phyloP scores from a whole-genome alignment of 768 basidiomycete genomes.

The Leucogyrophana mollusca region DNA sequence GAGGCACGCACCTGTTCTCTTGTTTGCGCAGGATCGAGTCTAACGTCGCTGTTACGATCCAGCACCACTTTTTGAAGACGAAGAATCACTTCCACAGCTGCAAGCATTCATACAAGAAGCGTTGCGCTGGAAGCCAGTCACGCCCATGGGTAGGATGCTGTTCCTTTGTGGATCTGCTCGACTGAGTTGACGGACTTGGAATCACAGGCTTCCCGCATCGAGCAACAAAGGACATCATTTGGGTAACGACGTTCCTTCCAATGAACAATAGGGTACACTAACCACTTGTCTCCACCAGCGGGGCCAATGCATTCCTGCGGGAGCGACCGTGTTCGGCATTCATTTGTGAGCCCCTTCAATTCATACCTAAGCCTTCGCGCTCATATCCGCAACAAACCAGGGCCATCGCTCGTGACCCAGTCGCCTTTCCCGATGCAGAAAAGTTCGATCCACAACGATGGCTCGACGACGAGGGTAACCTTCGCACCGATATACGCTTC shows the following conservation, averaged over 20 bases:
- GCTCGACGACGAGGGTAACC: slow-evolving; percentile 39
- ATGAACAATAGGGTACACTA: slow-evolving; percentile 31
- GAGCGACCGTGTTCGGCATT: slow-evolving; percentile 16
- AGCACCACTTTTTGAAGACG: slow-evolving; percentile 38
- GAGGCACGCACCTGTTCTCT: slow-evolving; percentile 8
- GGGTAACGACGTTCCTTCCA: slow-evolving; percentile 33
- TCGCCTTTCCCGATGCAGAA: slow-evolving; percentile 35
- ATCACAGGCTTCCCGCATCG: slow-evolving; percentile 60
- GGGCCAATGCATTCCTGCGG: slow-evolving; percentile 21
- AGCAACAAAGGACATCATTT: slow-evolving; percentile 60
- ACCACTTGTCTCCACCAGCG: slow-evolving; percentile 6
- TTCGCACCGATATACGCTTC: slow-evolving; percentile 47
- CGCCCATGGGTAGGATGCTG: slow-evolving; percentile 24
- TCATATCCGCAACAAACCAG: neutral
- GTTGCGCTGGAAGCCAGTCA: slow-evolving; percentile 34
- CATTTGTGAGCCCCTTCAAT: slow-evolving; percentile 15
- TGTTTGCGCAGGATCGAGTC: neutral
- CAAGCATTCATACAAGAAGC: slow-evolving; percentile 35
- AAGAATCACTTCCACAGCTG: slow-evolving; percentile 29
- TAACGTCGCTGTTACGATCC: neutral
- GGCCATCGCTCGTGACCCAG: slow-evolving; percentile 22
- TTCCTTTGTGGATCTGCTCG: too few relatives aligned
- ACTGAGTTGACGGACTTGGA: too few relatives aligned
- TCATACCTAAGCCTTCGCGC: neutral
- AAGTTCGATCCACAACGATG: slow-evolving; percentile 56